Conservation (phyloP, 768 basidiomycete species). For the Boletus subcaerulescens region DNA sequence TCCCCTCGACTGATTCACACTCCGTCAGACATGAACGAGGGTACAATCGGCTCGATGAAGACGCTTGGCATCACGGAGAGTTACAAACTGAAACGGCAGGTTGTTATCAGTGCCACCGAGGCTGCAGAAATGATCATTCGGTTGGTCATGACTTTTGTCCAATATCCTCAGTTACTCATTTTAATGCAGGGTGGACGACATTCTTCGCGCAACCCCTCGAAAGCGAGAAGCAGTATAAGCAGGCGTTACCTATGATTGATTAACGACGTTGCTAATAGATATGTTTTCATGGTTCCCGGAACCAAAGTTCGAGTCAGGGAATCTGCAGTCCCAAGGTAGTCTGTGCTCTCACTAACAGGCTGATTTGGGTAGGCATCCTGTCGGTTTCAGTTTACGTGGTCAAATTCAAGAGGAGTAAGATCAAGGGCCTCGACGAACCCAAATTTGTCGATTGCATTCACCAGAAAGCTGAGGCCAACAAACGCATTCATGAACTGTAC, state of each 20-base stretch:
- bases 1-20: neutral
- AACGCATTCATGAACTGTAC: too few species aligned
- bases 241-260: neutral
- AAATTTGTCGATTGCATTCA: too few species aligned
- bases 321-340: too few species aligned
- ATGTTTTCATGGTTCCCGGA: neutral
- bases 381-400: too few species aligned
- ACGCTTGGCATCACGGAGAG: slow-evolving; percentile 90
- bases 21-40: slow-evolving; percentile 79
- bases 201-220: slow-evolving; percentile 80
- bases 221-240: slow-evolving; percentile 73
- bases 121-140: slow-evolving; percentile 99
- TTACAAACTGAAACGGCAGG: slow-evolving; percentile 95
- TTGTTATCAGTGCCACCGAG: slow-evolving; percentile 91
- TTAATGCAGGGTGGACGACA: slow-evolving; percentile 77
- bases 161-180: slow-evolving; percentile 3
- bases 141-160: slow-evolving; percentile 38
- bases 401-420: too few species aligned
- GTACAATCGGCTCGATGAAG: slow-evolving; percentile 83
- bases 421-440: too few species aligned
- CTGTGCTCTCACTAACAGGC: too few species aligned
- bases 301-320: neutral
- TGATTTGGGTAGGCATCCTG: too few species aligned
- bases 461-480: too few species aligned
- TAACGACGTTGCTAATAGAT: slow-evolving; percentile 2